Conservation (phyloP, 768 basidiomycete species). For the Sarcodon aspratus region DNA sequence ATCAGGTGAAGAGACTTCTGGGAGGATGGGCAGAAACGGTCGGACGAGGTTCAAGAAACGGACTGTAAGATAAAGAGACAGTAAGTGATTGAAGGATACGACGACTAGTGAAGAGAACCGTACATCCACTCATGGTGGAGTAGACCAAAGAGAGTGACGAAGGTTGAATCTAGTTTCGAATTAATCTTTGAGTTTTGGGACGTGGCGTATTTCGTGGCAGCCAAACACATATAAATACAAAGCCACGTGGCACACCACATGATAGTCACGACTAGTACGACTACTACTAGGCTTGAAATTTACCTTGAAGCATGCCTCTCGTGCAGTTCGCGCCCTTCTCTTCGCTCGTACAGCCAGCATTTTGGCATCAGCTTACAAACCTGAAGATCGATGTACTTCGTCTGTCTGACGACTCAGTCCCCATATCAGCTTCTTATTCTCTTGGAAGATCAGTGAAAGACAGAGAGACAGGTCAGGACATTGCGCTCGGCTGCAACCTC, state of each 20-base stretch:
- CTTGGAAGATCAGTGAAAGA: slow-evolving; percentile 66
- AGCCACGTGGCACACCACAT: neutral
- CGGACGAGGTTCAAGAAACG: slow-evolving; percentile 97
- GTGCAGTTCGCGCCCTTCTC: slow-evolving; percentile 87
- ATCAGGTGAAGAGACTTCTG: slow-evolving; percentile 96
- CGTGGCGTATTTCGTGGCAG: neutral
- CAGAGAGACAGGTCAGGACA: slow-evolving; percentile 61
- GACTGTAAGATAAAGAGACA: slow-evolving; percentile 33
- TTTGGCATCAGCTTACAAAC: slow-evolving; percentile 85
- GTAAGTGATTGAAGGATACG: slow-evolving; percentile 1
- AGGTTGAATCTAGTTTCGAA: slow-evolving; percentile 3
- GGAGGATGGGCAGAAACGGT: slow-evolving; percentile 93
- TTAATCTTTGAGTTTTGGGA: slow-evolving; percentile 1
- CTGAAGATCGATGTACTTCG: slow-evolving; percentile 88
- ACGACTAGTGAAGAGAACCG: slow-evolving; percentile 18
- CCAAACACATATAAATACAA: neutral
- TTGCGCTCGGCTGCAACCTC: slow-evolving; percentile 62
- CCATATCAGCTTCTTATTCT: slow-evolving; percentile 57
- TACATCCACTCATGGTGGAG: slow-evolving; percentile 71
- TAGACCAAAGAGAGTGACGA: slow-evolving; percentile 6
- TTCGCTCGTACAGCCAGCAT: slow-evolving; percentile 78
- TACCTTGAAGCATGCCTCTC: slow-evolving; percentile 28
- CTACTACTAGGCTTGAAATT: neutral
- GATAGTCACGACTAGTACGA: neutral
- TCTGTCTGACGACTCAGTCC: slow-evolving; percentile 61